Evolutionary conservation across 169 alveolate species (phyloP), one percentile per base, ranked within the genome.

Genomic region (Cyclospora cayetanensis): DNA sequence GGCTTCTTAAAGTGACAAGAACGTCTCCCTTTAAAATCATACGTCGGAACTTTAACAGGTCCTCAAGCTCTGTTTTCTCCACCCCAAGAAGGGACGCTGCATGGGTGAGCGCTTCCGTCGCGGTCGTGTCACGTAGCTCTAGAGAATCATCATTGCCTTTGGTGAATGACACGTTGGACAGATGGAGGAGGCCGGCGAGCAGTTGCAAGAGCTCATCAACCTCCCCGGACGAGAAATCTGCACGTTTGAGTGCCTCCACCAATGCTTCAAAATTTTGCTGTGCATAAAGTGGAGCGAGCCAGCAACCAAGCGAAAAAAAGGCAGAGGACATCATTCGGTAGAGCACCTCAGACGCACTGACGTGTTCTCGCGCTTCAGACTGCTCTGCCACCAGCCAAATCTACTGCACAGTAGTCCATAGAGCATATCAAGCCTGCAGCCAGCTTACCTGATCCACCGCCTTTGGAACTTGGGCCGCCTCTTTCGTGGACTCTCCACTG

Each of bases 151-250:
- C 77, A 25, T n/a, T 15, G 46, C 77, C 80, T 31, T 83, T 68
- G 18, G 1, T 34, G 77, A 42, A 83, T 0, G 79, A 20, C 27
- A 60, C 90, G 46, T 83, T 83, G 46, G 90, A 83, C 41, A 83
- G 90, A 27, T 83, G 90, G 5, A 83, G 90, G 43, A 83, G 60
- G 5, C 90, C 90, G 22, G 80, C 90, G n/a, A 83, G 80, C 18
- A 60, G 43, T 1, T 83, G 77, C 9, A 83, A 43, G 27, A 83
- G 39, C 27, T 83, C 90, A 12, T 35, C 70, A 66, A 60, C 2
- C 35, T 83, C 70, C 1, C 41, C 70, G 20, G 50, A 0, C 20
- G 90, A 35, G 43, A 83, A 83, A 11, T 68, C 80, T 7, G 90
- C 68, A 12, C 35, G 66, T 0, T 27, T 39, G 60, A 83, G 27